phyloP scores from a whole-genome alignment of 2,329 filamentous ascomycete genomes.

The Aspergillus sojae region DNA sequence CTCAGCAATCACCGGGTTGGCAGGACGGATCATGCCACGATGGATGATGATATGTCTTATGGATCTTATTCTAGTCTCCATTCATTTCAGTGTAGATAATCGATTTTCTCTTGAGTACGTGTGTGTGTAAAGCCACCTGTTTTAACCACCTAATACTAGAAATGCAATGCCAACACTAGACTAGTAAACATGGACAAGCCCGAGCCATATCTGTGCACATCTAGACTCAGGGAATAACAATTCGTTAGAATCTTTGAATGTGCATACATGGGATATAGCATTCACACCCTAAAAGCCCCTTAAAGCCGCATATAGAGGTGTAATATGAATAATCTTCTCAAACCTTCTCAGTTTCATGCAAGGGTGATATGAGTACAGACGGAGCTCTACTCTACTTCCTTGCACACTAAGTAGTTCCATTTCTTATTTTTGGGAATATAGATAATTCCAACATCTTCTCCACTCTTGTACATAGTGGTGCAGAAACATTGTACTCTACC shows the following conservation, averaged over 20 bases:
- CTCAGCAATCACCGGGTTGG: constrained; percentile 9
- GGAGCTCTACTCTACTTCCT: neutral
- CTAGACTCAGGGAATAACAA: neutral
- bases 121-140: neutral
- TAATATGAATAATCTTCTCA: neutral
- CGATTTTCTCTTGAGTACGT: neutral
- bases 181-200: neutral
- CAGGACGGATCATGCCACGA: constrained; percentile 16
- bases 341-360: neutral
- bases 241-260: no score
- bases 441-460: neutral
- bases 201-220: neutral
- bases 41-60: neutral
- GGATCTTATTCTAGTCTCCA: neutral
- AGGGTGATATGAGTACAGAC: neutral
- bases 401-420: neutral
- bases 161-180: neutral
- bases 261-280: neutral
- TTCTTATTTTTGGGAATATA: neutral
- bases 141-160: neutral
- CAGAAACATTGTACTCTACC: neutral
- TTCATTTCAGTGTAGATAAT: neutral
- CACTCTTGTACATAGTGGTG: neutral
- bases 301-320: neutral
- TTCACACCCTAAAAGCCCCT: neutral